Evolutionary conservation across 2,329 filamentous ascomycete species (phyloP), one percentile per base, ranked within the genome.

Genomic region (Immersiporthe knoxdaviesiana): DNA sequence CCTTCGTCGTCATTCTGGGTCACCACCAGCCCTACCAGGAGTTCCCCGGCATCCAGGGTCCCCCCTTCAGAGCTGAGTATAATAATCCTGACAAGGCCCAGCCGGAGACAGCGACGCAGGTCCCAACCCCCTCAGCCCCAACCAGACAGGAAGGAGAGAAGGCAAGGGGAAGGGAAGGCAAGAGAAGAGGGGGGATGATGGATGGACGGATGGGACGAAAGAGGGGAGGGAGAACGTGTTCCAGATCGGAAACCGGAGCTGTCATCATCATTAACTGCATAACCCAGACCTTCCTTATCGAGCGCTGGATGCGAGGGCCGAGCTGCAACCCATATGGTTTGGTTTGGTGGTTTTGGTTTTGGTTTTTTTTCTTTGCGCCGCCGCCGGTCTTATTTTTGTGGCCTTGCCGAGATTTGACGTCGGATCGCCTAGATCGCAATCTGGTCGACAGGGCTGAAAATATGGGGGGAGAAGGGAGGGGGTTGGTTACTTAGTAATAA

Each of bases 401-500:
- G 56, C 32, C 18, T 59, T 59, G 56, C 59, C 59, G 59, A 62
- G 59, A 62, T 44, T 62, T 35, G 59, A 27, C n/a, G 37, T 24
- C 59, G 59, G 59, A 62, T 30, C 50, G 37, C 32, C 32, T 35
- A 65, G 63, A 54, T 63, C 60, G 62, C 41, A 63, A 63, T 63
- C 62, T 63, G 63, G 47, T 65, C 47, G 63, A 37, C 63, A 65
- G 63, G 63, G 50, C 63, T 56, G 63, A 41, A 52, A 27, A 37
- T n/a, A 63, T 32, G 39, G 41, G 62, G 62, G 44, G 35, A 35
- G 35, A 35, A 35, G 30, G 27, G 44, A 12, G 24, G 50, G 35
- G 35, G 3, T 35, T 35, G 35, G 35, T 8, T 35, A 35, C 8
- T 35, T 35, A 35, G 3, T 16, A 30, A 24, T 14, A 54, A n/a